Evolutionary conservation across 495 filamentous ascomycete species (phyloP), one percentile per base, ranked within the genome.

Genomic region (Trichoderma erinaceum): DNA sequence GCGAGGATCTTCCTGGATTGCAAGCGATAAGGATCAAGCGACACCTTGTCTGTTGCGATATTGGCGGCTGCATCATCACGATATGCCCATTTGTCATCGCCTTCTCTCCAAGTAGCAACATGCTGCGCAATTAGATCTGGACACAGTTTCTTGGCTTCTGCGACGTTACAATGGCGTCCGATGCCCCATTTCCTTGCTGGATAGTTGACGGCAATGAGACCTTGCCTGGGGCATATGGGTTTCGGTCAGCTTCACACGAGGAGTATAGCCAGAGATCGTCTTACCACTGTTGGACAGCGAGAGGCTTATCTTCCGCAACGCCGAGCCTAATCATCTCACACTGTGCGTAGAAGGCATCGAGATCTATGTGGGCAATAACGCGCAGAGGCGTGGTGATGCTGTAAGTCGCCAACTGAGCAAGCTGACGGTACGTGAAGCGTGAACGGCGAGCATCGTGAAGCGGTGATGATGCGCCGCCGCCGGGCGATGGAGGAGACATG

Each of bases 311-410:
- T 68, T 90, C 87, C 46, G 89, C 78, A 13, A 90, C 82, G 13
- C 86, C 88, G 44, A 97, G 82, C 10, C 96, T 88, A 4, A 96
- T 88, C 84, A 91, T 93, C 77, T 98, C 95, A 71, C 90, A 97
- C 84, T 99, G 95, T 4, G 96, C 95, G 72, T 99, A 99, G 78
- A 98, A 98, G 63, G 94, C 95, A 84, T 99, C 95, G 70, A 99
- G 87, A 75, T 99, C 95, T 68, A 98, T 85, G 74, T 97, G 95
- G 23, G 93, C 91, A 64, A 97, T 87, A 15, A 93, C 89, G 64
- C 95, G 88, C 18, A 99, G 83, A 18, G 93, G 95, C 64, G 87
- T 91, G 5, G 86, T 85, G 0, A 87, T 81, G 2, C 87, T 88
- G 67, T 85, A 91, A 15, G 87, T 83, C 25, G 87, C 84, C 46